phyloP scores from a whole-genome alignment of 768 basidiomycete genomes.

The Boletales sp. region DNA sequence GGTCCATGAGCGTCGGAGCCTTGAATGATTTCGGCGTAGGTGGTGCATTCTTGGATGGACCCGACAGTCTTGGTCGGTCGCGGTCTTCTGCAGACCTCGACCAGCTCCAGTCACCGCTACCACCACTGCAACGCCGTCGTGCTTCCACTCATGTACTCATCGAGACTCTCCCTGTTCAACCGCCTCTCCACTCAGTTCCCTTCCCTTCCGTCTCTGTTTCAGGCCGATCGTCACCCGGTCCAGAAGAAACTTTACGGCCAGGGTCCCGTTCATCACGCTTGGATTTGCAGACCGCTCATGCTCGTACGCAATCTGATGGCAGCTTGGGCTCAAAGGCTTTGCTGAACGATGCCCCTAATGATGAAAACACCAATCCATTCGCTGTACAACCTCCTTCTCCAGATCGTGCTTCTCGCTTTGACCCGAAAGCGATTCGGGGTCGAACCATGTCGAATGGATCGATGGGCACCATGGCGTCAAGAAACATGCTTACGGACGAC shows the following conservation, averaged over 20 bases:
- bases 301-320: slow-evolving; percentile 47
- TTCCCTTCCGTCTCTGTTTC: slow-evolving; percentile 56
- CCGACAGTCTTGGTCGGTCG: slow-evolving; percentile 39
- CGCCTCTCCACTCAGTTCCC: slow-evolving; percentile 51
- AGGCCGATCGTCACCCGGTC: slow-evolving; percentile 46
- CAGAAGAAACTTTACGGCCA: slow-evolving; percentile 36
- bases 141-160: slow-evolving; percentile 49
- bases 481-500: slow-evolving; percentile 37
- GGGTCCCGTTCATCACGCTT: slow-evolving; percentile 33
- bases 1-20: slow-evolving; percentile 67
- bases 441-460: slow-evolving; percentile 47
- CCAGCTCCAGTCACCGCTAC: slow-evolving; percentile 39
- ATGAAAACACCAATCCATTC: slow-evolving; percentile 33
- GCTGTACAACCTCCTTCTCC: slow-evolving; percentile 35
- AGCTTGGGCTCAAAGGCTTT: slow-evolving; percentile 50
- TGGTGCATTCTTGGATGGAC: slow-evolving; percentile 42
- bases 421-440: slow-evolving; percentile 36
- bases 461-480: slow-evolving; percentile 36
- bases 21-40: slow-evolving; percentile 51
- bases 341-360: slow-evolving; percentile 37
- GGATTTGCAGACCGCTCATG: slow-evolving; percentile 33
- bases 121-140: slow-evolving; percentile 45
- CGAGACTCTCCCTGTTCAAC: slow-evolving; percentile 37
- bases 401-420: slow-evolving; percentile 40
- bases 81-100: slow-evolving; percentile 59